Evolutionary conservation across 768 basidiomycete species (phyloP).

Genomic region (Auricularia cornea): DNA sequence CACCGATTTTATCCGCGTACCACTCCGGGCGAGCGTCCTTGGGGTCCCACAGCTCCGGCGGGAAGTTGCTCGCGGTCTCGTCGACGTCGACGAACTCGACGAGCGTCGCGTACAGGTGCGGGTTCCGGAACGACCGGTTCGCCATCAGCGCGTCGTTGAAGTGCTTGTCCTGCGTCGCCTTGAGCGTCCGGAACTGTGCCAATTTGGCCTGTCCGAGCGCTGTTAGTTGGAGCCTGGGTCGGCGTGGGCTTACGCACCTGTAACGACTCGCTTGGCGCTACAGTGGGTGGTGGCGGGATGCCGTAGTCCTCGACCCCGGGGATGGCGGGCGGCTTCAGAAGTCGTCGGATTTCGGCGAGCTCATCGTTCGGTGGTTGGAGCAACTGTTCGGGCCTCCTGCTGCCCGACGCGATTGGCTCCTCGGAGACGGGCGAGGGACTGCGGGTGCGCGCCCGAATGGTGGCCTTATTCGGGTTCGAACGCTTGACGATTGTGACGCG

Average conservation of each 20-base stretch:
- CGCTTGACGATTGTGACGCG: background rate
- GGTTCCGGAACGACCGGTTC: conserved; percentile 89
- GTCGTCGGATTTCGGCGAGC: conserved; percentile 40
- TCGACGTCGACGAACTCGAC: conserved; percentile 92
- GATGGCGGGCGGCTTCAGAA: conserved; percentile 57
- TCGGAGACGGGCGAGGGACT: no score
- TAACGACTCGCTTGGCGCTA: conserved; percentile 53
- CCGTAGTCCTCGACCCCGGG: conserved; percentile 66
- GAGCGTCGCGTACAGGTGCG: conserved; percentile 89
- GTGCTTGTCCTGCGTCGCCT: conserved; percentile 61
- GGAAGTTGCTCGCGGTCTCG: conserved; percentile 81
- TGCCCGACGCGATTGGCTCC: background rate
- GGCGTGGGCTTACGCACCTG: conserved; percentile 34
- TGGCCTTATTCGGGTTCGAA: background rate
- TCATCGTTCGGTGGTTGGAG: conserved; percentile 26
- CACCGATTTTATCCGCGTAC: conserved; percentile 74
- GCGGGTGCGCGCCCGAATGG: background rate
- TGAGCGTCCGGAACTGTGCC: conserved; percentile 65
- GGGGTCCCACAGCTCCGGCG: conserved; percentile 65
- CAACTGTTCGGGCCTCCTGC: background rate
- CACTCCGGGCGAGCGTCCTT: conserved; percentile 54
- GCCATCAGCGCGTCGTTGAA: conserved; percentile 96
- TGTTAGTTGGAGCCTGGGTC: no score
- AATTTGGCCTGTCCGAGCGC: conserved; percentile 83
- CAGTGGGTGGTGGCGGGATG: conserved; percentile 51